Evolutionary conservation across 2,329 filamentous ascomycete species (phyloP), one percentile per base, ranked within the genome.

Genomic region (Lasiodiplodia theobromae): DNA sequence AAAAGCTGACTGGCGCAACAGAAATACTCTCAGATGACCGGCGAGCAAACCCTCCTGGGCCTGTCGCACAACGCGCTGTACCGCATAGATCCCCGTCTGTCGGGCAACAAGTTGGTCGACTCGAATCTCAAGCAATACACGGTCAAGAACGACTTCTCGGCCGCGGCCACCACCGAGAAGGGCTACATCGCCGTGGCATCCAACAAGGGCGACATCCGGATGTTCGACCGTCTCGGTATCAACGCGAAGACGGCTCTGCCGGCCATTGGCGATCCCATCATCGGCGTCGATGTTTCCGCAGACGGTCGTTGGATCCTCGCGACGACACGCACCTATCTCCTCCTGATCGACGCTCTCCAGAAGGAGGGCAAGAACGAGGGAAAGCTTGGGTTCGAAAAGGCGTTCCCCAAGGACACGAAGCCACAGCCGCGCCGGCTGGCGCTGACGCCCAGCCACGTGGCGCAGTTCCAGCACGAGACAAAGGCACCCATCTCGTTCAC

Each of bases 11-110:
- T 67, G 56, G 78, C 73, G 81, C 73, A 81, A 77, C 67, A 88
- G 87, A 99, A 99, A 88, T 99, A 97, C 76, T 90, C 96, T 1
- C 96, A 99, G 83, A 97, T 97, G 91, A 97, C 94, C 0, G 89
- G 91, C 69, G 94, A 97, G 77, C 94, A 97, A 76, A 96, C 96
- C 0, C 98, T 99, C 85, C 84, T 99, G 11, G 96, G 96, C 81
- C 89, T 97, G 31, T 97, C 94, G 10, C 88, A 90, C 77, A 99
- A 99, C 74, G 94, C 96, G 0, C 86, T 99, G 8, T 99, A 94
- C 84, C 92, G 95, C 12, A 87, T 99, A 68, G 96, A 99, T 78
- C 96, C 96, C 72, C 94, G 96, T 78, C 83, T 97, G 25, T 85
- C 92, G 7, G 96, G 94, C 63, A 91, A 92, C 82, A 99, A 99